Conservation (phyloP, 805 yeast genomes). For the Torulaspora quercuum region DNA sequence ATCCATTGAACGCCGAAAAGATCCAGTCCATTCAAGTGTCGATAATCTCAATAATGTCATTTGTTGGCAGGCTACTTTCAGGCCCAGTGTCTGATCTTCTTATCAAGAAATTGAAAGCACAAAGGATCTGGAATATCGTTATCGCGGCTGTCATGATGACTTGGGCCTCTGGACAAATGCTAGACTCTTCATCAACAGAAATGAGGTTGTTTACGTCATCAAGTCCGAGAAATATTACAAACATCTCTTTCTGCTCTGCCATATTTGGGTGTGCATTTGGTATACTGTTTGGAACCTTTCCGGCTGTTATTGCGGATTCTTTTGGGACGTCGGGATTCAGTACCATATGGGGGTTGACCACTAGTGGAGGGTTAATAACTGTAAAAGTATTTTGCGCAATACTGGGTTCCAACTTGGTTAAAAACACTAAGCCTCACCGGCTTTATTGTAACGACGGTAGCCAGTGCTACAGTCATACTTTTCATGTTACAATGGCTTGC, state of each 20-base stretch:
- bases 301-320: conserved; percentile 68
- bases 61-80: conserved; percentile 58
- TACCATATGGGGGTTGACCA: conserved; percentile 71
- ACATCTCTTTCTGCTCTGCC: conserved; percentile 49
- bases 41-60: conserved; percentile 59
- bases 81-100: conserved; percentile 66
- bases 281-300: conserved; percentile 66
- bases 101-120: conserved; percentile 49
- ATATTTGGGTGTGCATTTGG: conserved; percentile 68
- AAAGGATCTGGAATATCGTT: conserved; percentile 63
- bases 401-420: conserved; percentile 55
- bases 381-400: conserved; percentile 52
- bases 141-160: conserved; percentile 39
- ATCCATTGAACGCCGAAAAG: conserved; percentile 38
- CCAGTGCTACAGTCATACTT: conserved; percentile 47
- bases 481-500: conserved; percentile 30
- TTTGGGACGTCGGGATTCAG: conserved; percentile 68
- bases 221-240: conserved; percentile 34
- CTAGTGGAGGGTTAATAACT: conserved; percentile 63
- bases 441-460: conserved; percentile 45
- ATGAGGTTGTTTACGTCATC: conserved; percentile 5
- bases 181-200: conserved; percentile 1
- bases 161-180: conserved; percentile 37
- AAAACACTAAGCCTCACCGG: conserved; percentile 40
- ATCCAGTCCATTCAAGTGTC: conserved; percentile 72